Evolutionary conservation across 306 rosid genomes (phyloP).

Genomic region (Hippophae tibetana): DNA sequence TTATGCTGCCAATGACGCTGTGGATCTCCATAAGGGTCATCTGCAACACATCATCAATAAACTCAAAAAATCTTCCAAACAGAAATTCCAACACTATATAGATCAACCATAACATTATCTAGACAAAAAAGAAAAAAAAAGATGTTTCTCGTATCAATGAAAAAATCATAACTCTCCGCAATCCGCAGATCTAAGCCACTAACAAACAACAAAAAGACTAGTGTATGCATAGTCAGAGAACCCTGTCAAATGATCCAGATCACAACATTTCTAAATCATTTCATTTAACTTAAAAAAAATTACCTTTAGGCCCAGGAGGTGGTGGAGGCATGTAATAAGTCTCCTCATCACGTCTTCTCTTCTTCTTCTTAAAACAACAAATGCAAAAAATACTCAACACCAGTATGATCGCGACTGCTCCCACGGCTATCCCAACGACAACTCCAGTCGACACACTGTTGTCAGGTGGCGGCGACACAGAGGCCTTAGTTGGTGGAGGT

Average conservation of each 20-base stretch:
- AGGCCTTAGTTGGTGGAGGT: slow-evolving; percentile 31
- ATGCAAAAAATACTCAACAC: slow-evolving; percentile 49
- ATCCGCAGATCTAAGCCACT: slow-evolving; percentile 18
- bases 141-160: too few species aligned
- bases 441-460: slow-evolving; percentile 38
- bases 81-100: too few species aligned
- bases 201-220: not conserved
- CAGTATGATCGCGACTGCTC: slow-evolving; percentile 51
- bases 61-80: too few species aligned
- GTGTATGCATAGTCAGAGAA: not conserved
- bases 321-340: slow-evolving; percentile 44
- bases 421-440: slow-evolving; percentile 59
- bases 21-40: slow-evolving; percentile 47
- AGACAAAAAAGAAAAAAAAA: too few species aligned
- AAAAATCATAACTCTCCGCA: not conserved
- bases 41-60: slow-evolving; percentile 20
- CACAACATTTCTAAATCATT: not conserved
- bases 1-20: slow-evolving; percentile 60
- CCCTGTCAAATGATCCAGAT: not conserved
- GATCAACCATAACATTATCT: too few species aligned
- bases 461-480: slow-evolving; percentile 27
- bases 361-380: slow-evolving; percentile 60
- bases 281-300: slow-evolving; percentile 1
- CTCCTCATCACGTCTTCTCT: slow-evolving; percentile 51
- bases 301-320: slow-evolving; percentile 60